Evolutionary conservation across 257 asterid genomes (phyloP), one percentile per base, ranked within the genome.

Genomic region (Knoxia roxburghii): DNA sequence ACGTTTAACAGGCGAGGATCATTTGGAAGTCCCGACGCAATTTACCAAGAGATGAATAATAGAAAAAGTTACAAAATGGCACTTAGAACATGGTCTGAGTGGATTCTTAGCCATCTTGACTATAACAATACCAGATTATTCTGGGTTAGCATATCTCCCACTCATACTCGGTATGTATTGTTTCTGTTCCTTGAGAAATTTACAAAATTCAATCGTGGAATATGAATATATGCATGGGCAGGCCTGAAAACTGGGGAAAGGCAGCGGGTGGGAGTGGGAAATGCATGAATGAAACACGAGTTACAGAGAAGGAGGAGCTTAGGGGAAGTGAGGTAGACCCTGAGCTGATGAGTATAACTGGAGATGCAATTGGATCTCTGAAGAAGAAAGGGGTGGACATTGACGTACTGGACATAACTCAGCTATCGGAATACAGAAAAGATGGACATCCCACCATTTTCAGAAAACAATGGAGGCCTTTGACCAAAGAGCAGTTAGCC

Each of bases 401-500:
- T 32, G 64, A 59, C 0, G 77, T 84, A 35, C 78, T 94, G 65
- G 89, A 94, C 81, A 79, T 94, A 35, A 94, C 96, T 62, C 90
- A 83, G 81, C 93, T 94, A 17, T 88, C 97, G 0, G 96, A 94
- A 64, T 90, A 87, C 7, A 39, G 64, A 15, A 59, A 59, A n/a
- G 64, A 59, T 20, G 64, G 11, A 0, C 64, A 59, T 59, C 64
- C 64, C 8, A 59, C 46, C 18, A 1, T 59, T 33, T 32, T 32
- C 46, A 39, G 64, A 29, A 9, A 2, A 35, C 64, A 1, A 2
- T 59, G 64, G 64, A 18, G 64, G 64, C 64, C 64, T 10, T 20
- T 59, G 46, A 59, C 64, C 5, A 33, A 59, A 33, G 21, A 59
- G 0, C 64, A 59, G 7, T 14, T 71, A 10, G 50, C 82, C 2